phyloP scores from a whole-genome alignment of 2,329 filamentous ascomycete species.

The Fusarium camptoceras region DNA sequence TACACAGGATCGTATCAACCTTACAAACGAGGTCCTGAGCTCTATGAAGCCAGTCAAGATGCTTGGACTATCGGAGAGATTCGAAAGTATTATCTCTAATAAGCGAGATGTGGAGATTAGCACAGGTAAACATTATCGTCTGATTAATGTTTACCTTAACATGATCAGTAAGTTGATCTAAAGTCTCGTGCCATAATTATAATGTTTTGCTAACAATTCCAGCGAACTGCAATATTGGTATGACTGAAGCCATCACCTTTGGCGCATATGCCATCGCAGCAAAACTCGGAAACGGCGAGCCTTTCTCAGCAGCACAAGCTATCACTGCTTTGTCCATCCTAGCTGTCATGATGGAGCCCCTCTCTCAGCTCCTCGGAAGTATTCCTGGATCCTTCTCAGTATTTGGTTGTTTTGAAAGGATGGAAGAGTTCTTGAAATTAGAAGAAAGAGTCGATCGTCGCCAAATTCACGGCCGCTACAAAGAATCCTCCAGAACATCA shows the following conservation, averaged over 20 bases:
- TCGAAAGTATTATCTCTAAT: constrained; percentile 40
- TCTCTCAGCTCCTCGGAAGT: constrained; percentile 41
- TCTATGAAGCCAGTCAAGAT: constrained; percentile 53
- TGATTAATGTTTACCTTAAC: constrained; percentile 45
- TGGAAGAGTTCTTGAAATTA: constrained; percentile 47
- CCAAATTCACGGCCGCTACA: constrained; percentile 12
- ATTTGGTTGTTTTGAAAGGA: constrained; percentile 49
- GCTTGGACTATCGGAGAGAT: constrained; percentile 48
- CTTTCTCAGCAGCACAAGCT: constrained; percentile 48
- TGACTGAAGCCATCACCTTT: constrained; percentile 49
- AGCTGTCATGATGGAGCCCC: constrained; percentile 46
- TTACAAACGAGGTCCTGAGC: constrained; percentile 49
- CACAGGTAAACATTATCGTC: constrained; percentile 43
- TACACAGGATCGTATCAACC: constrained; percentile 51
- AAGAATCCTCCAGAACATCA: not conserved
- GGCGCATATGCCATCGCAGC: constrained; percentile 48
- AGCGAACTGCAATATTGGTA: constrained; percentile 45
- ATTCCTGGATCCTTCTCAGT: constrained; percentile 45
- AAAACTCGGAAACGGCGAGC: constrained; percentile 40
- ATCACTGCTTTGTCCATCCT: constrained; percentile 50
- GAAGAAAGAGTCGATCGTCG: constrained; percentile 44
- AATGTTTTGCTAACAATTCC: not conserved
- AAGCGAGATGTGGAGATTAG: constrained; percentile 46
- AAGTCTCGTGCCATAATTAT: not conserved
- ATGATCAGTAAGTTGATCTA: constrained; percentile 41